phyloP scores from a whole-genome alignment of 345 rosid species.

The Sonneratia alba region DNA sequence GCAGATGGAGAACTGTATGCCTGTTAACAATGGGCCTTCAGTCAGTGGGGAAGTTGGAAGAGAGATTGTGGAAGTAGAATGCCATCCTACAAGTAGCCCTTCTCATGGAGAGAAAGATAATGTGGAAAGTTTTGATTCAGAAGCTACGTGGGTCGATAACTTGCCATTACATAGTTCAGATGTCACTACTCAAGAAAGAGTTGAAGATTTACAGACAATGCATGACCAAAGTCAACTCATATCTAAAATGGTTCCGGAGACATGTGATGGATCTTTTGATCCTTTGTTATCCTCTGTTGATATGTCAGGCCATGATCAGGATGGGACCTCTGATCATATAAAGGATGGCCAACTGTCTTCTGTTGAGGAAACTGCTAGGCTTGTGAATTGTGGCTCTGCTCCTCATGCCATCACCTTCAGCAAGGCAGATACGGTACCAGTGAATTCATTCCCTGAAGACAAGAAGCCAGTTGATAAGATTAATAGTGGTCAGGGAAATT shows the following conservation, averaged over 20 bases:
- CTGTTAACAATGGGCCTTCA: slow-evolving; percentile 21
- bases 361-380: slow-evolving; percentile 20
- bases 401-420: slow-evolving; percentile 25
- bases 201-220: slow-evolving; percentile 29
- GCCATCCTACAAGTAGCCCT: slow-evolving; percentile 25
- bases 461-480: slow-evolving; percentile 20
- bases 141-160: slow-evolving; percentile 22
- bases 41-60: slow-evolving; percentile 15
- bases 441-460: slow-evolving; percentile 21
- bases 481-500: slow-evolving; percentile 17
- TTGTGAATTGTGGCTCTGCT: slow-evolving; percentile 24
- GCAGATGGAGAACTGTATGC: slow-evolving; percentile 21
- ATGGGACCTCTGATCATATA: neutral
- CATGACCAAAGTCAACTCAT: slow-evolving; percentile 17
- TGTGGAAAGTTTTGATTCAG: slow-evolving; percentile 28
- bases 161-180: slow-evolving; percentile 27
- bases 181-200: slow-evolving; percentile 23
- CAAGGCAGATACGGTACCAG: slow-evolving; percentile 24
- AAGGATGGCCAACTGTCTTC: neutral
- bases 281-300: slow-evolving; percentile 15
- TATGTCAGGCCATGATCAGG: slow-evolving; percentile 18
- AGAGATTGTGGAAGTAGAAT: slow-evolving; percentile 26
- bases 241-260: slow-evolving; percentile 12
- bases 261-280: slow-evolving; percentile 28
- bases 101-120: slow-evolving; percentile 23